Conservation (phyloP, 1,139 yeast genomes). For the Magnusiomyces tetraspermus region DNA sequence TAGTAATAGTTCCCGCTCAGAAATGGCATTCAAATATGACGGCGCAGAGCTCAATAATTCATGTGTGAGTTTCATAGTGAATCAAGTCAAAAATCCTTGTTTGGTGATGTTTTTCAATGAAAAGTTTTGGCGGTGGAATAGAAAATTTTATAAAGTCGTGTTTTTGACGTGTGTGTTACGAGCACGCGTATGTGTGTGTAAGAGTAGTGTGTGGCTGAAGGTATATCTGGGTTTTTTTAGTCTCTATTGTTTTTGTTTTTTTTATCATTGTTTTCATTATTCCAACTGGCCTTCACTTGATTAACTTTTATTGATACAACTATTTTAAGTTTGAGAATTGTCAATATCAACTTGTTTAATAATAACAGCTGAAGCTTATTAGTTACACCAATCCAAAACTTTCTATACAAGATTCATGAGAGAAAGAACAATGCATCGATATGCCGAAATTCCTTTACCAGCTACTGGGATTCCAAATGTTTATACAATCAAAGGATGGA, state of each 20-base stretch:
- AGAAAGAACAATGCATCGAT: not conserved
- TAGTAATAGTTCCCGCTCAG: conserved; percentile 38
- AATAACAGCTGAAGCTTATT: no score
- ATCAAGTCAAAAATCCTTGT: conserved; percentile 2
- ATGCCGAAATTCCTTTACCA: conserved; percentile 1
- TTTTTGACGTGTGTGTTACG: no score
- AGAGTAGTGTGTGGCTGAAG: no score
- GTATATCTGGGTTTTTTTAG: no score
- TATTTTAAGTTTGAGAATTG: no score
- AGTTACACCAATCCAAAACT: no score
- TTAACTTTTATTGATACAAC: no score
- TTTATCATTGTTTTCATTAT: no score
- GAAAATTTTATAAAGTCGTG: not conserved
- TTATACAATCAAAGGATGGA: conserved; percentile 55
- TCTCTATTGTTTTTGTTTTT: no score
- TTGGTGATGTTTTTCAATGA: not conserved
- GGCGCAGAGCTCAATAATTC: conserved; percentile 43
- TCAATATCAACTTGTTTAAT: no score
- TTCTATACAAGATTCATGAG: not conserved
- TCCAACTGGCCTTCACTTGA: no score
- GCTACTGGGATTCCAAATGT: conserved; percentile 1
- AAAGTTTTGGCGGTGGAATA: not conserved
- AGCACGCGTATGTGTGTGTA: no score
- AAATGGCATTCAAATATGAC: conserved; percentile 39
- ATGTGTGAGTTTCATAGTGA: conserved; percentile 45